A percentile compares a stretch with the other conserved stretches of the same genome.
Evolutionary conservation across 164 flowering plant species (phyloP).

Genomic region (Magnolia officinalis): DNA sequence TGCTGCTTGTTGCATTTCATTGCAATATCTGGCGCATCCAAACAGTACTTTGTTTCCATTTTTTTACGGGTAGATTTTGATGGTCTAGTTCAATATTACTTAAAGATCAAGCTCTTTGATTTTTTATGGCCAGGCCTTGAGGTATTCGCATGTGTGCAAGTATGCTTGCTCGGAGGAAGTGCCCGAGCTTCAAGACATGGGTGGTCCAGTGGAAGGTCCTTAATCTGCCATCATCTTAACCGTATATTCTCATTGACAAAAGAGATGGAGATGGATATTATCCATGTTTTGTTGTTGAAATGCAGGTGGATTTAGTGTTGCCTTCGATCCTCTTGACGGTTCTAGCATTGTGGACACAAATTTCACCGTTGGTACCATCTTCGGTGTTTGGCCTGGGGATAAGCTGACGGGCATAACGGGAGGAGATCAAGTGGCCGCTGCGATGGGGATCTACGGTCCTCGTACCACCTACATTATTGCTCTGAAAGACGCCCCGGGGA

Average conservation of each 20-base stretch:
- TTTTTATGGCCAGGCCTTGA: constrained; percentile 59
- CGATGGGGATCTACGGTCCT: constrained; percentile 97
- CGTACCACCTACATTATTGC: constrained; percentile 92
- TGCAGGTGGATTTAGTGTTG: constrained; percentile 96
- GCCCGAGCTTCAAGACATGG: constrained; percentile 98
- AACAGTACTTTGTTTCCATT: neutral
- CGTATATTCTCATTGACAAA: neutral
- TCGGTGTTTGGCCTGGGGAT: constrained; percentile 99
- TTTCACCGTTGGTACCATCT: constrained; percentile 95
- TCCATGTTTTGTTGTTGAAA: neutral
- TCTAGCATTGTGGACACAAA: constrained; percentile 98
- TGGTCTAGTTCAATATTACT: neutral
- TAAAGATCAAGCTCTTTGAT: constrained; percentile 1
- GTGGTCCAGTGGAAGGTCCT: constrained; percentile 87
- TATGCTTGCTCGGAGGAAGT: constrained; percentile 98
- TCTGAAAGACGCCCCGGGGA: constrained; percentile 80
- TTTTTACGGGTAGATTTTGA: neutral
- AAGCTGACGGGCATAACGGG: constrained; percentile 85
- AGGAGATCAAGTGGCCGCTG: constrained; percentile 92
- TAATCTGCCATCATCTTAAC: neutral
- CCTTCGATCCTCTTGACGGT: constrained; percentile 97
- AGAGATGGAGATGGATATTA: neutral
- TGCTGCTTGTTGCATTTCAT: neutral
- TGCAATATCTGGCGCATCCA: neutral
- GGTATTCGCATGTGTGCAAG: constrained; percentile 89